phyloP scores from a whole-genome alignment of 352 stramenopile species.

The Globisporangium spinosum region DNA sequence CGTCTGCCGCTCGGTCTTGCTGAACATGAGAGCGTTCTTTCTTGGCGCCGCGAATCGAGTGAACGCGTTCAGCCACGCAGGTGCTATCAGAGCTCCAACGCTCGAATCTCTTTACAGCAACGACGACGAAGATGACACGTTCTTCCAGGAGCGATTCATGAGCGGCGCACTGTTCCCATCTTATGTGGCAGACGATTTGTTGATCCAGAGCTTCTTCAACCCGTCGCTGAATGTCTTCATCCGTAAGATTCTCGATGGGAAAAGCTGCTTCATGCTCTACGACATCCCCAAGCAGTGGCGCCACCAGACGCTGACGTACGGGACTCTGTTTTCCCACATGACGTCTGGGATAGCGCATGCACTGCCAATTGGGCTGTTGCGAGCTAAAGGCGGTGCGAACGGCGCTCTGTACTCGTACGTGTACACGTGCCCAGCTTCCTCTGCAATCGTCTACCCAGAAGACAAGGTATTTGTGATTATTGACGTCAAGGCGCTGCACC shows the following conservation, averaged over 20 bases:
- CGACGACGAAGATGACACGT: slow-evolving; percentile 63
- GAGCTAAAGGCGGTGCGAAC: slow-evolving; percentile 40
- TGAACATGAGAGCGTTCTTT: slow-evolving; percentile 51
- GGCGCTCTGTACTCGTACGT: slow-evolving; percentile 71
- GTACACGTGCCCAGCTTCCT: slow-evolving; percentile 69
- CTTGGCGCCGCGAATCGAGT: slow-evolving; percentile 54
- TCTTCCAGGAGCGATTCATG: slow-evolving; percentile 87
- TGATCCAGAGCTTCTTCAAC: slow-evolving; percentile 89
- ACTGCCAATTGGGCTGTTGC: slow-evolving; percentile 74
- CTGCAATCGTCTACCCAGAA: slow-evolving; percentile 53
- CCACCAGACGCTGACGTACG: slow-evolving; percentile 44
- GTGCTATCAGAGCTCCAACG: background rate
- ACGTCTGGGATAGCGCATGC: slow-evolving; percentile 62
- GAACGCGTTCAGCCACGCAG: slow-evolving; percentile 25
- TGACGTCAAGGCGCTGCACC: slow-evolving; percentile 67
- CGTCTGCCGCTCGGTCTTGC: slow-evolving; percentile 1
- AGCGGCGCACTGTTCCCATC: slow-evolving; percentile 75
- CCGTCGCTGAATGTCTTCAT: slow-evolving; percentile 84
- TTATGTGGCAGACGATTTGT: slow-evolving; percentile 72
- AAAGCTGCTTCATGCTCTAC: slow-evolving; percentile 85
- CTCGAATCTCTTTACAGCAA: slow-evolving; percentile 11
- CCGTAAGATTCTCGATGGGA: slow-evolving; percentile 77
- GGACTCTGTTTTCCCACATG: slow-evolving; percentile 76
- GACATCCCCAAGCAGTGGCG: slow-evolving; percentile 61
- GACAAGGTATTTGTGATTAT: slow-evolving; percentile 86